phyloP scores from a whole-genome alignment of 371 early-diverging fungal species.

The Mucor mucedo region DNA sequence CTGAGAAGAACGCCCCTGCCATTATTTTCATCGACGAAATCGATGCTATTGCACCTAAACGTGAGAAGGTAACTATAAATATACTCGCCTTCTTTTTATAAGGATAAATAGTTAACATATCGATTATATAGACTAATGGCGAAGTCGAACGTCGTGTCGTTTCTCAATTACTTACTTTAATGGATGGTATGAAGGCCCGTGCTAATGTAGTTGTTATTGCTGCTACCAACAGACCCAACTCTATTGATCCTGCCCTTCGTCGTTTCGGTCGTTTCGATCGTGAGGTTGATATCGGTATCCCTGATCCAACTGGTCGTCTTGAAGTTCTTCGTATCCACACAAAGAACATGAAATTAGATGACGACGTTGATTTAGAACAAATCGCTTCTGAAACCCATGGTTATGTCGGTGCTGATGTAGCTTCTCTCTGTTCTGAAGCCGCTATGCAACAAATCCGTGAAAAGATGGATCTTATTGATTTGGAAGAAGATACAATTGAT shows the following conservation, averaged over 20 bases:
- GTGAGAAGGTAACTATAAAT: slow-evolving; percentile 79
- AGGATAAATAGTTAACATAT: neutral
- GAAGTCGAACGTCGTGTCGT: slow-evolving; percentile 99
- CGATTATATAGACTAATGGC: slow-evolving; percentile 85
- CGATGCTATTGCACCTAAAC: slow-evolving; percentile 99
- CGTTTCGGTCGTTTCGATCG: slow-evolving; percentile 99
- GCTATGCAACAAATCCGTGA: slow-evolving; percentile 99
- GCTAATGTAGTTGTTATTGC: slow-evolving; percentile 98
- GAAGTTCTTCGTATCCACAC: slow-evolving; percentile 99
- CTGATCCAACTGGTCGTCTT: slow-evolving; percentile 98
- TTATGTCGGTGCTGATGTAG: slow-evolving; percentile 99
- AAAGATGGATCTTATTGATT: slow-evolving; percentile 98
- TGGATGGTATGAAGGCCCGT: slow-evolving; percentile 99
- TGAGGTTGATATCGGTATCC: slow-evolving; percentile 99
- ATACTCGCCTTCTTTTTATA: neutral
- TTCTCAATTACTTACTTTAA: slow-evolving; percentile 98
- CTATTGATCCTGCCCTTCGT: slow-evolving; percentile 99
- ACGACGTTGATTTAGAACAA: slow-evolving; percentile 98
- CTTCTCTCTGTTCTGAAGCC: slow-evolving; percentile 99
- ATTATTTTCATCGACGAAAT: slow-evolving; percentile 99
- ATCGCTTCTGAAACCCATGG: slow-evolving; percentile 99
- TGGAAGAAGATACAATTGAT: slow-evolving; percentile 99
- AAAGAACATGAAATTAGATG: slow-evolving; percentile 98
- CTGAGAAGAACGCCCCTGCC: slow-evolving; percentile 98
- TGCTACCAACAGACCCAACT: slow-evolving; percentile 99